A percentile compares a stretch with the other conserved stretches of the same genome.
Conservation (phyloP, 2,329 filamentous ascomycete species). For the Colletotrichum costaricense region DNA sequence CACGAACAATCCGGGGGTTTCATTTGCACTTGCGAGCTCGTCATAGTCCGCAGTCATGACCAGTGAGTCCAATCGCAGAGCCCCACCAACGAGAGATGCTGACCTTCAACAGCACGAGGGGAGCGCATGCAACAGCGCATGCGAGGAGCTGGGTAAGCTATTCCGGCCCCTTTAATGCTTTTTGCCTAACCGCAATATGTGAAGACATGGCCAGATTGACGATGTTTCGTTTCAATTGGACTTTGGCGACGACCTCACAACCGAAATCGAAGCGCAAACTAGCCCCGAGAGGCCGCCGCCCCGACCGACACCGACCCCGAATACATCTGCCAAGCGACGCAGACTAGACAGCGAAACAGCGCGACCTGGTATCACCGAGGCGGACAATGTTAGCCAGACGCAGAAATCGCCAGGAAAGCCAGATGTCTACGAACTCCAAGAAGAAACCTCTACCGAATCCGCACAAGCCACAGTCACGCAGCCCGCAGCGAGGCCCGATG, state of each 20-base stretch:
- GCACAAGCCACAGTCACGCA: not conserved
- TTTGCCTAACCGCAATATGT: conserved; percentile 21
- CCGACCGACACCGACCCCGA: conserved; percentile 52
- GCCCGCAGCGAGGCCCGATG: conserved; percentile 37
- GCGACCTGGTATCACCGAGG: not conserved
- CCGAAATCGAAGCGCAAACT: conserved; percentile 24
- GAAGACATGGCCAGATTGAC: conserved; percentile 66
- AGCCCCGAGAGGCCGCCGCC: conserved; percentile 29
- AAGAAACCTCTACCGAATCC: conserved; percentile 44
- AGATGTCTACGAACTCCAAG: conserved; percentile 44
- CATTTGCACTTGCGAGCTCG: not conserved
- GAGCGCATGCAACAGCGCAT: conserved; percentile 74
- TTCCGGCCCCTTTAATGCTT: not conserved
- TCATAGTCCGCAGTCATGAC: conserved; percentile 44
- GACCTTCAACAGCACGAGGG: conserved; percentile 58
- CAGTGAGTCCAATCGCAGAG: conserved; percentile 40
- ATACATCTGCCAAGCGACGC: conserved; percentile 60
- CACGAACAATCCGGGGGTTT: not conserved
- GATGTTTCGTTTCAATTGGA: conserved; percentile 70
- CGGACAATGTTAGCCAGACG: conserved; percentile 31
- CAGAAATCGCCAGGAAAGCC: conserved; percentile 9
- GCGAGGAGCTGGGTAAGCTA: conserved; percentile 70
- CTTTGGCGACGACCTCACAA: conserved; percentile 38
- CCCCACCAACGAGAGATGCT: conserved; percentile 20
- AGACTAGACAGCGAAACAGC: conserved; percentile 43